Evolutionary conservation across 2,329 filamentous ascomycete species (phyloP), one percentile per base, ranked within the genome.

Genomic region (Colletotrichum sp.): DNA sequence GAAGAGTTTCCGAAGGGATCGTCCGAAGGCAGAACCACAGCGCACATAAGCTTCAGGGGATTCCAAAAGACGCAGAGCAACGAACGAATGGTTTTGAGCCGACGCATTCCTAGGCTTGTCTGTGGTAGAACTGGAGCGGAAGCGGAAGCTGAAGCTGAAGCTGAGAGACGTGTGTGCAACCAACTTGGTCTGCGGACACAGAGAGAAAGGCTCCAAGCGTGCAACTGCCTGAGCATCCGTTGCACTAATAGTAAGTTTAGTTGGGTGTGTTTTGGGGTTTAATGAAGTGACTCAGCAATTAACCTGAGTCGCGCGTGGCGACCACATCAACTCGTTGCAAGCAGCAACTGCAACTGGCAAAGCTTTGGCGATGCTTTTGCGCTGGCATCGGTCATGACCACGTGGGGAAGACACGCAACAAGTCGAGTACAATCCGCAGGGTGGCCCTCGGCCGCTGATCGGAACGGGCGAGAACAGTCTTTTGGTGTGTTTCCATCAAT

Each of bases 401-500:
- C 38, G 72, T 72, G 72, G 72, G 18, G 63, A 67, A 43, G 30
- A 63, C 61, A 30, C 36, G 63, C 30, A 66, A 75, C 16, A 71
- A 30, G 24, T 67, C 48, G 24, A 66, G 34, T 34, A 10, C 38
- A 43, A 10, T 43, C 32, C 68, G 61, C 67, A 72, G 52, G 67
- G 36, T 52, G 48, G 52, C 24, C 48, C 28, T 60, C 67, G 36
- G 30, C 28, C 48, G 43, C 67, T 71, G 60, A 61, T 66, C 67
- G 36, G 61, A 61, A 67, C 34, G 72, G 72, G 68, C 67, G 72
- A 74, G 72, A 72, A 52, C 68, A 55, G 43, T 24, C 48, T 24
- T 43, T 66, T 43, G 18, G 72, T 78, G 70, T 75, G 77, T 78
- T 78, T 77, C 77, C 77, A 76, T 76, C 74, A 76, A 74, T 77